Evolutionary conservation across 352 stramenopile species (phyloP).

Genomic region (Globisporangium spinosum): DNA sequence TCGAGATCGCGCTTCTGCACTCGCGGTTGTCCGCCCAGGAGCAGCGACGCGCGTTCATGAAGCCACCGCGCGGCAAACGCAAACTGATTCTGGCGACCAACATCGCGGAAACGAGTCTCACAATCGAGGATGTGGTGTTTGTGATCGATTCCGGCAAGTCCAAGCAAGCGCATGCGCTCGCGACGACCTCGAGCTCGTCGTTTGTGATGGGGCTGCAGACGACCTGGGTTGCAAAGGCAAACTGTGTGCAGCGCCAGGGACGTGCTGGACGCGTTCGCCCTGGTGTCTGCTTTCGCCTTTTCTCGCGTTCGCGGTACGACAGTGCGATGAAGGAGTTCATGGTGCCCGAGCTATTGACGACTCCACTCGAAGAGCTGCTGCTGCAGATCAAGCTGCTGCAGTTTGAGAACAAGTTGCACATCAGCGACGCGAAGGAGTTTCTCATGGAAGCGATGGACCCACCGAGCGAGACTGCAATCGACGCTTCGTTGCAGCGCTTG

Average conservation of each 20-base stretch:
- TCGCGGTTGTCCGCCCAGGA: slow-evolving; percentile 67
- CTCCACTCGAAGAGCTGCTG: slow-evolving; percentile 66
- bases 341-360: slow-evolving; percentile 68
- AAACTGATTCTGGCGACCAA: slow-evolving; percentile 92
- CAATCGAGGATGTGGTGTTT: slow-evolving; percentile 94
- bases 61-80: slow-evolving; percentile 49
- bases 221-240: slow-evolving; percentile 83
- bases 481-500: slow-evolving; percentile 88
- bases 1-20: slow-evolving; percentile 72
- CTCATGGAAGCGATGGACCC: slow-evolving; percentile 91
- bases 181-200: slow-evolving; percentile 59
- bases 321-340: slow-evolving; percentile 73
- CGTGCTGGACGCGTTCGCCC: slow-evolving; percentile 91
- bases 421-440: slow-evolving; percentile 78
- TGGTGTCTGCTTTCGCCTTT: slow-evolving; percentile 91
- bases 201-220: slow-evolving; percentile 90
- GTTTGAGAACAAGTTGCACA: slow-evolving; percentile 72
- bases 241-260: slow-evolving; percentile 89
- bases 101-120: slow-evolving; percentile 96
- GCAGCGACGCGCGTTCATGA: slow-evolving; percentile 66
- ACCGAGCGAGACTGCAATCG: slow-evolving; percentile 87
- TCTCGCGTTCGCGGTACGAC: slow-evolving; percentile 62
- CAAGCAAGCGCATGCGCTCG: slow-evolving; percentile 70
- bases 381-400: slow-evolving; percentile 76
- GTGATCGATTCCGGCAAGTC: slow-evolving; percentile 85